phyloP scores from a whole-genome alignment of 2,329 filamentous ascomycete species.

The Rhinocladiella mackenziei region DNA sequence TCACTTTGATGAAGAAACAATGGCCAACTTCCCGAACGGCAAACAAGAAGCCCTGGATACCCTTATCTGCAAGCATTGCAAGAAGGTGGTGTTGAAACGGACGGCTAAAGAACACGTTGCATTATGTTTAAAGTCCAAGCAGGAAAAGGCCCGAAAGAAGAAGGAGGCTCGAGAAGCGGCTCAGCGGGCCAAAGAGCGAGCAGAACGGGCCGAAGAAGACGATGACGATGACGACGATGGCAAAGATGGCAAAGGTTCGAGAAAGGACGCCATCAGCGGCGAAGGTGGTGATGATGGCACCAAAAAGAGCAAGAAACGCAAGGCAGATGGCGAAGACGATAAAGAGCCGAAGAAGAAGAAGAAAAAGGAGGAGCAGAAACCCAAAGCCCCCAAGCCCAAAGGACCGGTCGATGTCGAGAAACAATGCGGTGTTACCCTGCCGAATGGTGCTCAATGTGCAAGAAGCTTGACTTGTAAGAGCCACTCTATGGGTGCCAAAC shows the following conservation, averaged over 20 bases:
- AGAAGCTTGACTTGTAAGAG: constrained; percentile 89
- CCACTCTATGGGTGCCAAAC: constrained; percentile 91
- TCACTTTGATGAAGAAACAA: constrained; percentile 67
- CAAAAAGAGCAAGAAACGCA: constrained; percentile 32
- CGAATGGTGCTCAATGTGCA: constrained; percentile 82
- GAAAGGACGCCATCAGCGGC: constrained; percentile 17
- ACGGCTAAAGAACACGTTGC: constrained; percentile 76
- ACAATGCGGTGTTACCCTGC: constrained; percentile 82
- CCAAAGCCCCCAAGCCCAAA: constrained; percentile 79
- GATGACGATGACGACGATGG: constrained; percentile 42
- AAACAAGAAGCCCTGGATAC: constrained; percentile 50
- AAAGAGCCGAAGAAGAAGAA: constrained; percentile 78
- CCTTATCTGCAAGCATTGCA: constrained; percentile 89
- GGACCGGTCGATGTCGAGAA: constrained; percentile 90
- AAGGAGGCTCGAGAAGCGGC: constrained; percentile 69
- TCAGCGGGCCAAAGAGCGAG: constrained; percentile 55
- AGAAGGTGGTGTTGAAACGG: constrained; percentile 74
- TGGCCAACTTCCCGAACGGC: constrained; percentile 76
- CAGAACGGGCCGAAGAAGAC: constrained; percentile 44
- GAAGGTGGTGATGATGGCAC: constrained; percentile 20
- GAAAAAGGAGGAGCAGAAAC: constrained; percentile 88
- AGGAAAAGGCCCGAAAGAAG: constrained; percentile 72
- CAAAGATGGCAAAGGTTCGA: constrained; percentile 51
- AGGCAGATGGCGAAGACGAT: constrained; percentile 48
- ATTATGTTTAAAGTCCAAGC: constrained; percentile 78